Percentiles rank a stretch among this genome's conserved stretches.
Evolutionary conservation across 495 filamentous ascomycete species (phyloP).

Genomic region (Penicillium herquei): DNA sequence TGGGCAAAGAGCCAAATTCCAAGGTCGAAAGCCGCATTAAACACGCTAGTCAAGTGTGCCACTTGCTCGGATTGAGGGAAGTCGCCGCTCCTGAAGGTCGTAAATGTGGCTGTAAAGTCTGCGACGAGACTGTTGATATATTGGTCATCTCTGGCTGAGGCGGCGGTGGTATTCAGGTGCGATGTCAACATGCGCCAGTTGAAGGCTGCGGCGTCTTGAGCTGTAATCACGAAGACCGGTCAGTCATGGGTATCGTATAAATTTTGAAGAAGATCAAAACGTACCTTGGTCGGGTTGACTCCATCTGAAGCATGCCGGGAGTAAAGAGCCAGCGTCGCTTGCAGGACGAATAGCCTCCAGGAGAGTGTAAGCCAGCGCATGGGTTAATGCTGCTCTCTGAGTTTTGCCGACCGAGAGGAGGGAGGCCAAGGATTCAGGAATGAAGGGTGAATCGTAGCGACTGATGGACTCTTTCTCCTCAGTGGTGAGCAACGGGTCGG

Average conservation of each 20-base stretch:
- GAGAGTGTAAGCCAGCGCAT: conserved; percentile 16
- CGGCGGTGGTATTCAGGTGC: conserved; percentile 7
- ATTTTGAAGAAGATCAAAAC: too few relatives aligned
- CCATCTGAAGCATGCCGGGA: conserved; percentile 13
- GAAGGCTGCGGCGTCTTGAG: conserved; percentile 11
- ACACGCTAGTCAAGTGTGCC: conserved; percentile 16
- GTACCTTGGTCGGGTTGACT: too few relatives aligned
- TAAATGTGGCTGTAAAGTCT: conserved; percentile 20
- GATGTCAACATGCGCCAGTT: conserved; percentile 30
- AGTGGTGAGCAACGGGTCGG: not conserved
- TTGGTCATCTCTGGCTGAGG: not conserved
- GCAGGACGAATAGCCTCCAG: conserved; percentile 18
- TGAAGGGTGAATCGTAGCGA: conserved; percentile 17
- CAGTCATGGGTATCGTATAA: too few relatives aligned
- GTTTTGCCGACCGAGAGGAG: conserved; percentile 13
- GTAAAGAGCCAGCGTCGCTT: conserved; percentile 5
- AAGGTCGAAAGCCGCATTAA: conserved; percentile 14
- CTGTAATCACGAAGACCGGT: not conserved
- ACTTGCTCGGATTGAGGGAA: conserved; percentile 13
- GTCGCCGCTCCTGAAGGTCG: conserved; percentile 15
- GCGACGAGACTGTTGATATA: conserved; percentile 8
- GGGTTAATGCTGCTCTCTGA: conserved; percentile 20
- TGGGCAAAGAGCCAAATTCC: conserved; percentile 29
- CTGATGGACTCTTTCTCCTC: conserved; percentile 3
- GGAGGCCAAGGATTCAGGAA: conserved; percentile 8